Base-by-base conservation (phyloP, 352 stramenopile genomes). In the Globisporangium okanoganense region DNA sequence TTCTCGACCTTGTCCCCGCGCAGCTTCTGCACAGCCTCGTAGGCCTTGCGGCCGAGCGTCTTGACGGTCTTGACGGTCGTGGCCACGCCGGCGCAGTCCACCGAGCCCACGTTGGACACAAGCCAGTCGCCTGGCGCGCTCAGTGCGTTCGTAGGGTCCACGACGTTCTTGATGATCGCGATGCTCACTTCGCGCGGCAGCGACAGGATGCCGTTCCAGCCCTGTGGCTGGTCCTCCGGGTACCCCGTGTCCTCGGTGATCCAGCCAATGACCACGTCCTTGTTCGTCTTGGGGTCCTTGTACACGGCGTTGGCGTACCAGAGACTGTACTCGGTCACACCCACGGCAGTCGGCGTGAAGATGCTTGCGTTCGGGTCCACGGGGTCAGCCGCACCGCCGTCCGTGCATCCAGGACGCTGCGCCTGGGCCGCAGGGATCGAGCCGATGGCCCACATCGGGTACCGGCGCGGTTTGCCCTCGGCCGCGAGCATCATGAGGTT, bases 301-400 rank as follows among this genome's bases (percentile, higher is more conserved):
- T 86, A 84, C 48, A 87, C 76, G 54, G 64, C 79, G 66, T 86
- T 87, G 36, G 79, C 79, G 61, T 89, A 89, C 79, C 79, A 89
- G 64, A 85, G 67, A 36, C 75, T 84, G 43, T 74, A 73, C 60
- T 89, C 79, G 22, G 76, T 79, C 27, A 90, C 65, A 16, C 79
- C 79, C 1, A 90, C 79, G 70, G 86, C 87, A 13, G 67, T 60
- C 33, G 79, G 75, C 9, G 62, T 70, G 65, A 89, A 87, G 6
- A 83, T 47, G 50, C 74, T 70, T 0, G 58, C 58, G 0, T 78
- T 64, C 1, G 60, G 3, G 44, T 79, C 72, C 13, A 41, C 35
- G 1, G 45, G 31, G 8, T 41, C 52, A 14, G 71, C 67, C 0
- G 51, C 43, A 25, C 52, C 61, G 40, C 56, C 61, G 60, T 65